phyloP scores from a whole-genome alignment of 345 rosid genomes.

The Punica granatum region DNA sequence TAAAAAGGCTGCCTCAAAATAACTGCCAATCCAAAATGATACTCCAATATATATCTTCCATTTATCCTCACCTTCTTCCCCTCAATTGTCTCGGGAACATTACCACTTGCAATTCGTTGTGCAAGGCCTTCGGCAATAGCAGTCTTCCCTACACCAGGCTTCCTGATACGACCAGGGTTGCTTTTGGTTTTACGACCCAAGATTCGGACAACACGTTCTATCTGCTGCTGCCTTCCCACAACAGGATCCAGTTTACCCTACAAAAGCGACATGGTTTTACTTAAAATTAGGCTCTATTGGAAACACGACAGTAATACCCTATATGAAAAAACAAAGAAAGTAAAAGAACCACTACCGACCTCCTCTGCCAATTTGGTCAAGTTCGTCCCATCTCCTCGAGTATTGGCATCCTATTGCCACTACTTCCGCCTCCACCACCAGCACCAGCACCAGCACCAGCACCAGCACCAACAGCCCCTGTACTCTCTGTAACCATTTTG shows the following conservation, averaged over 20 bases:
- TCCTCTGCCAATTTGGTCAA: conserved; percentile 95
- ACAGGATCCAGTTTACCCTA: conserved; percentile 99
- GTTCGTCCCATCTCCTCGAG: conserved; percentile 98
- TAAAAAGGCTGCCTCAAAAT: no score
- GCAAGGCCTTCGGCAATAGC: conserved; percentile 99
- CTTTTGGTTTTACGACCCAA: conserved; percentile 95
- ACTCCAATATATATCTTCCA: no score
- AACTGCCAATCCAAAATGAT: no score
- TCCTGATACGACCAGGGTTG: conserved; percentile 97
- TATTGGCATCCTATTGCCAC: conserved; percentile 89
- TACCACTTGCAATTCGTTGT: conserved; percentile 83
- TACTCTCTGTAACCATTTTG: conserved; percentile 96
- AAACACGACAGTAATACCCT: neutral
- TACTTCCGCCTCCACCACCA: conserved; percentile 72
- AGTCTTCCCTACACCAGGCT: conserved; percentile 99
- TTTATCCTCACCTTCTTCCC: conserved; percentile 91
- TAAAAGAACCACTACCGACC: conserved; percentile 26
- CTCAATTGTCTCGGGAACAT: conserved; percentile 96
- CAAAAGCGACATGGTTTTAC: conserved; percentile 7
- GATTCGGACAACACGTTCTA: conserved; percentile 92
- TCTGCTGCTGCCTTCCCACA: conserved; percentile 96
- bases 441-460: no score
- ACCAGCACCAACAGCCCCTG: conserved; percentile 66
- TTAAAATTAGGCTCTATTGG: neutral
- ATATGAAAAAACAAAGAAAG: conserved; percentile 4